A percentile compares a stretch with the other conserved stretches of the same genome.
These are phyloP conservation scores for Phytopythium montanum DNA, from an alignment of 352 stramenopile species.

Conservation along the genomic window DNA sequence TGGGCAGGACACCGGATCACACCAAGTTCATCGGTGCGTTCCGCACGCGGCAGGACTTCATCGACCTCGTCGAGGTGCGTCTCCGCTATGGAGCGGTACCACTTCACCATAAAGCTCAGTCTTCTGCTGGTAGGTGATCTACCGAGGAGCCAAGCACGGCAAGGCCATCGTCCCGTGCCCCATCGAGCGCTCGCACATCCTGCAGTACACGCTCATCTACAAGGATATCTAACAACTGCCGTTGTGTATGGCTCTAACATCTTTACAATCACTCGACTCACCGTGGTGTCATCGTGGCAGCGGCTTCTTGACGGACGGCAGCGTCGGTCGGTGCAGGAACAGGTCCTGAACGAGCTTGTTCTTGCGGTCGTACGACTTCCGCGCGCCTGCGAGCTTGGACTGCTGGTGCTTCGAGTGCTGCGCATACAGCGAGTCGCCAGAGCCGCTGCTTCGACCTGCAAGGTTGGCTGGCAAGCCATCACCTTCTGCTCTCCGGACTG, in stretches of 20 bases:
- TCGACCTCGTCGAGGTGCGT: constrained; percentile 82
- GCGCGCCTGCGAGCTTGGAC: constrained; percentile 25
- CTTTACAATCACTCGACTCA: not conserved
- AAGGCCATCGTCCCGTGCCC: constrained; percentile 82
- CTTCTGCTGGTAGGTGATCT: constrained; percentile 71
- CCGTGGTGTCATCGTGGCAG: constrained; percentile 4
- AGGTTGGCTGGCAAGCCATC: not conserved
- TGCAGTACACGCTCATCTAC: constrained; percentile 81
- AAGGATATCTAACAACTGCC: constrained; percentile 57
- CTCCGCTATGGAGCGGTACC: not conserved
- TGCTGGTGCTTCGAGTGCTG: constrained; percentile 11
- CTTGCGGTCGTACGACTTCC: constrained; percentile 43
- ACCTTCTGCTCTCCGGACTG: not conserved
- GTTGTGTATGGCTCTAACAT: not conserved
- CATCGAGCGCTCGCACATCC: constrained; percentile 73
- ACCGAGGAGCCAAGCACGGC: constrained; percentile 67
- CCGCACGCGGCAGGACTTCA: constrained; percentile 69
- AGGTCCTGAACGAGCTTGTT: constrained; percentile 59
- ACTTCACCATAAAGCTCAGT: not conserved
- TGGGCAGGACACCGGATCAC: constrained; percentile 69
- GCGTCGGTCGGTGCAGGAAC: constrained; percentile 37
- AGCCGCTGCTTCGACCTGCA: not conserved
- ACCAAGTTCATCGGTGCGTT: constrained; percentile 89
- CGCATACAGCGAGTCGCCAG: not conserved
- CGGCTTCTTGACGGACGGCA: constrained; percentile 33